These are phyloP conservation scores for Anthostomella pinea DNA, from an alignment of 2,329 filamentous ascomycete genomes.

Conservation along the genomic window DNA sequence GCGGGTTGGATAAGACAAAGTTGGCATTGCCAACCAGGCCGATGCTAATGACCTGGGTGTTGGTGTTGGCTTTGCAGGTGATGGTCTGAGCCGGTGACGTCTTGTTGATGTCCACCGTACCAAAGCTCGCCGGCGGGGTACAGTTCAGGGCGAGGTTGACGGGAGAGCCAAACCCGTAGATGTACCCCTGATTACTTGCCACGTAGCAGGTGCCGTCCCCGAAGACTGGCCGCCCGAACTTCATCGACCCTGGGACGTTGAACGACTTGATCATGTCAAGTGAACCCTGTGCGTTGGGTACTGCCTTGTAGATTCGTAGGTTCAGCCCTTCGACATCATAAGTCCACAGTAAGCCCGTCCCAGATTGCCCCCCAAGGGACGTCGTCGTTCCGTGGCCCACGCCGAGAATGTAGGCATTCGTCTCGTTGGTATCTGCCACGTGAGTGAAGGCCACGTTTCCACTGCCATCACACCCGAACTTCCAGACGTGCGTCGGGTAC, in stretches of 20 bases:
- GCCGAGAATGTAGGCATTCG: constrained; percentile 52
- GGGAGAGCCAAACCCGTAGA: constrained; percentile 56
- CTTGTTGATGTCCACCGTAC: constrained; percentile 40
- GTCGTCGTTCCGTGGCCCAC: constrained; percentile 57
- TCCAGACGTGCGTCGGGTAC: constrained; percentile 54
- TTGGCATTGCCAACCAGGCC: constrained; percentile 36
- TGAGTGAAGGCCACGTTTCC: constrained; percentile 53
- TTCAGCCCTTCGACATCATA: constrained; percentile 53
- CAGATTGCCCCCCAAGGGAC: constrained; percentile 49
- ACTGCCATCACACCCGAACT: constrained; percentile 49
- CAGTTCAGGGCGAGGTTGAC: constrained; percentile 54
- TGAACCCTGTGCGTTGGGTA: constrained; percentile 42
- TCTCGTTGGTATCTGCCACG: constrained; percentile 46
- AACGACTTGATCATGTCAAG: constrained; percentile 50
- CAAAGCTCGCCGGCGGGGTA: constrained; percentile 47
- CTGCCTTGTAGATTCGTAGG: constrained; percentile 50
- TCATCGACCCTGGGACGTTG: constrained; percentile 49
- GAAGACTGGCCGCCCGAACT: constrained; percentile 57
- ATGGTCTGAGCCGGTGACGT: constrained; percentile 37
- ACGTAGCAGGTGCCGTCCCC: constrained; percentile 55
- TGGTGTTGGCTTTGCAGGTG: constrained; percentile 47
- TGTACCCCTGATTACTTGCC: constrained; percentile 47
- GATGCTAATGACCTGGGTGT: constrained; percentile 40
- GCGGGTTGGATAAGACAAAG: constrained; percentile 33
- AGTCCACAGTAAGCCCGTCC: constrained; percentile 56